Evolutionary conservation across 768 basidiomycete genomes (phyloP).

Genomic region (Saitozyma sp.): DNA sequence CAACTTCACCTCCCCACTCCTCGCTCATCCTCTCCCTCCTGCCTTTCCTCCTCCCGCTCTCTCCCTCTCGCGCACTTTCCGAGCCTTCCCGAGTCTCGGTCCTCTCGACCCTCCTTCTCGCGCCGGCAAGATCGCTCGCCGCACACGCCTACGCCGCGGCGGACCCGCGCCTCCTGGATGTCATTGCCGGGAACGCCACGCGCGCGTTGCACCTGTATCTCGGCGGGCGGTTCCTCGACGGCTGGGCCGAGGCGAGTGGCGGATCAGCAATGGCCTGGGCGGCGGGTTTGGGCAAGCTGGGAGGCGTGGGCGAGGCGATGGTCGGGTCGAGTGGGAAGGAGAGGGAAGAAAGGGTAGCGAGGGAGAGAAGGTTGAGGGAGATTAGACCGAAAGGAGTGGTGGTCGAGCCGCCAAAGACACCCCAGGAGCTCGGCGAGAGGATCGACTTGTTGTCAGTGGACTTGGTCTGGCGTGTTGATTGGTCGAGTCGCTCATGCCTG

Average conservation of each 20-base stretch:
- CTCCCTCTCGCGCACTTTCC: conserved; percentile 14
- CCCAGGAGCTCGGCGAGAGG: conserved; percentile 24
- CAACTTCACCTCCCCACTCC: conserved; percentile 18
- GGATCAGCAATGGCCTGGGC: conserved; percentile 14
- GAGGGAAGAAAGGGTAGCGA: not conserved
- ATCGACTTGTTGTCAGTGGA: conserved; percentile 38
- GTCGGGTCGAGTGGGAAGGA: conserved; percentile 2
- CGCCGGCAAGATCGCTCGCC: conserved; percentile 9
- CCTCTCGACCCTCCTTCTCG: conserved; percentile 4
- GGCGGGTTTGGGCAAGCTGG: conserved; percentile 32
- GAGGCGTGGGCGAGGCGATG: conserved; percentile 16
- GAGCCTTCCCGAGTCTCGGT: not conserved
- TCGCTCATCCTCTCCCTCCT: conserved; percentile 24
- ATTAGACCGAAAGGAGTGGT: conserved; percentile 19
- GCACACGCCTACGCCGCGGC: conserved; percentile 8
- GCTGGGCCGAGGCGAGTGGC: conserved; percentile 20
- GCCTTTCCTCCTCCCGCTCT: conserved; percentile 10
- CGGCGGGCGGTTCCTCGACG: conserved; percentile 28
- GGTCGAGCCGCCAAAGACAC: conserved; percentile 12
- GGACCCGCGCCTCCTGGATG: conserved; percentile 34
- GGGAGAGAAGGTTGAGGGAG: conserved; percentile 2
- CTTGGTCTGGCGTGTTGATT: not conserved
- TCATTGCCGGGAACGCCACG: conserved; percentile 21
- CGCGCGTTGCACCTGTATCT: conserved; percentile 11
- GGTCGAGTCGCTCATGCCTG: not conserved